Percentiles rank a stretch among this genome's conserved stretches.
Conservation (phyloP, 345 rosid species). For the Microcos paniculata region DNA sequence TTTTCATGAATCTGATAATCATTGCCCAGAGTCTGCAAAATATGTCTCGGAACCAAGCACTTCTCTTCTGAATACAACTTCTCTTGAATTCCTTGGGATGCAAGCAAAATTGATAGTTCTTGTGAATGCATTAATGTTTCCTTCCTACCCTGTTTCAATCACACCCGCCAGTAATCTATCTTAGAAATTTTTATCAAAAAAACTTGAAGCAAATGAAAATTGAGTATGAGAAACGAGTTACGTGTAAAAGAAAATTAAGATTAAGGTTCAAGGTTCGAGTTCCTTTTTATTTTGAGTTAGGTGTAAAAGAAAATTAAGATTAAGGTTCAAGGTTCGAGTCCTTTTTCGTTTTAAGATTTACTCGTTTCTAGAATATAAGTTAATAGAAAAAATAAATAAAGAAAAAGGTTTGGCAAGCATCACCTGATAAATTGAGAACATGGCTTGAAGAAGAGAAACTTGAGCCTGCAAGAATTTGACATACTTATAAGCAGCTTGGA, state of each 20-base stretch:
- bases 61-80: background rate
- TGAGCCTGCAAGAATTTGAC: conserved; percentile 5
- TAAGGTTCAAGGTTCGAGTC: too few species aligned
- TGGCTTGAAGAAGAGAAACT: background rate
- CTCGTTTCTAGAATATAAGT: too few species aligned
- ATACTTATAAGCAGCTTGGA: background rate
- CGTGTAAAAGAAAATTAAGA: too few species aligned
- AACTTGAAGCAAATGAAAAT: too few species aligned
- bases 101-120: background rate
- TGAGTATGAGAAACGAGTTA: background rate
- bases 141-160: background rate
- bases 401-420: too few species aligned
- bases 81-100: background rate
- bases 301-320: too few species aligned
- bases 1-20: background rate
- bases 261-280: too few species aligned
- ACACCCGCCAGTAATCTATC: too few species aligned
- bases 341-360: too few species aligned
- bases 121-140: background rate
- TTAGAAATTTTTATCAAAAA: too few species aligned
- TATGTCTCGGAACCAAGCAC: background rate
- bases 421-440: background rate
- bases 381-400: too few species aligned
- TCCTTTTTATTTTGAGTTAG: too few species aligned
- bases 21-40: background rate